Base-by-base conservation (phyloP, 176 grass and related monocot genomes). In the Triticum timopheevii region DNA sequence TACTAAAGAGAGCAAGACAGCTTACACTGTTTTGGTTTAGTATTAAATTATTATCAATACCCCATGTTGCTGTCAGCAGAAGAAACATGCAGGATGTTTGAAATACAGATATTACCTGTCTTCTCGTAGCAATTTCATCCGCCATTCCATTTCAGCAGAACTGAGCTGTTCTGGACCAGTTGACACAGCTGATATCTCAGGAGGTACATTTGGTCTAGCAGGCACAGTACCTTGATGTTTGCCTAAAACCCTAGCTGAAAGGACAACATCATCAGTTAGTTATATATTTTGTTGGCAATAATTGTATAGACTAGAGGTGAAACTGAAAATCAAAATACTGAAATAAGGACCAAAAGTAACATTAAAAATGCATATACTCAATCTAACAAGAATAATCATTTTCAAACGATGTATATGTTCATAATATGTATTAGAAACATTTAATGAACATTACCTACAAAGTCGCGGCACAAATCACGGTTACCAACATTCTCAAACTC, bases 111-210 rank as follows among this genome's bases (percentile, higher is more conserved):
- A 83, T 86, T 94, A 95, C 96, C 96, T 94, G 76, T 98, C 93
- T 83, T 98, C 96, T 84, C 90, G 69, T 84, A 98, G 92, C 47
- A 98, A 88, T 88, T 98, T 98, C 83, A 98, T 92, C 40, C 96
- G 90, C 6, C 54, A 82, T 54, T 89, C 86, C 82, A 98, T 93
- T 86, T 98, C 96, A 25, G 58, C 86, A 61, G 84, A 63, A 82
- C 92, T 95, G 23, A 98, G 92, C 76, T 98, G 96, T 80, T 98
- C 93, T 68, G 77, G 22, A 83, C 80, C 72, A 86, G 74, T 40
- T 83, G 93, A 82, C 59, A 73, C 77, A 81, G 65, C 81, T 69
- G 90, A 66, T 82, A 89, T 95, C 66, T 94, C 96, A 89, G 77
- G 86, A 63, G 74, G 67, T 6, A 82, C 85, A 72, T 77, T 95